Evolutionary conservation across 495 filamentous ascomycete species (phyloP).

Genomic region (Haplographium delicatum): DNA sequence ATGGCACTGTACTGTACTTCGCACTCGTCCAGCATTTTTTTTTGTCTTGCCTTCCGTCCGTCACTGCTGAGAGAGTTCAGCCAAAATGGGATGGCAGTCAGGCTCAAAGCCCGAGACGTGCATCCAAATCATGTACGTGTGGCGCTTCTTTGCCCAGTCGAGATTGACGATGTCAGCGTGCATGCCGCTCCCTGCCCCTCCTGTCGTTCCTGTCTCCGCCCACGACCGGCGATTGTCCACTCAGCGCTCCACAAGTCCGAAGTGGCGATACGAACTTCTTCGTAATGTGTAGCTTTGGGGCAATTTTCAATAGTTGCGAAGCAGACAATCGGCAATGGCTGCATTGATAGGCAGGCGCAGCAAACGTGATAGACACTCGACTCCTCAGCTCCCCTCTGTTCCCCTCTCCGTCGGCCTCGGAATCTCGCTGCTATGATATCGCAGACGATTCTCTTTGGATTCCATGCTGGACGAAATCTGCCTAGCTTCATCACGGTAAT

Average conservation of each 20-base stretch:
- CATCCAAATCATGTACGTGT: neutral
- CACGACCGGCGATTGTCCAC: neutral
- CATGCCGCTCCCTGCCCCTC: constrained; percentile 7
- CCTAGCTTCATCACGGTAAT: neutral
- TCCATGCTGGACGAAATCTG: neutral
- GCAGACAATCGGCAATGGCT: neutral
- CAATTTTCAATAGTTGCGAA: too few relatives aligned
- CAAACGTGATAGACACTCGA: neutral
- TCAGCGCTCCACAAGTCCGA: neutral
- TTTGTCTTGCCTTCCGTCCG: too few relatives aligned
- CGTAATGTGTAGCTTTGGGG: too few relatives aligned
- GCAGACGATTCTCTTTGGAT: too few relatives aligned
- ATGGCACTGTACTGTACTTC: too few relatives aligned
- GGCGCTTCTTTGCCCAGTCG: neutral
- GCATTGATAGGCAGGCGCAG: constrained; percentile 5
- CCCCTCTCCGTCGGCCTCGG: too few relatives aligned
- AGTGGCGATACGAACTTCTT: neutral
- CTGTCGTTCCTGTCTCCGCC: neutral
- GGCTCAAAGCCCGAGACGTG: too few relatives aligned
- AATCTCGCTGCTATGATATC: too few relatives aligned
- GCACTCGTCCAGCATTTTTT: too few relatives aligned
- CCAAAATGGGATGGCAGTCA: neutral
- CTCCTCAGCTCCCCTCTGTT: too few relatives aligned
- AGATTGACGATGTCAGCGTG: constrained; percentile 13
- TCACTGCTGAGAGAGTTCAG: too few relatives aligned